Conservation (phyloP, 2,329 filamentous ascomycete species). For the Aspergillus fijiensis region DNA sequence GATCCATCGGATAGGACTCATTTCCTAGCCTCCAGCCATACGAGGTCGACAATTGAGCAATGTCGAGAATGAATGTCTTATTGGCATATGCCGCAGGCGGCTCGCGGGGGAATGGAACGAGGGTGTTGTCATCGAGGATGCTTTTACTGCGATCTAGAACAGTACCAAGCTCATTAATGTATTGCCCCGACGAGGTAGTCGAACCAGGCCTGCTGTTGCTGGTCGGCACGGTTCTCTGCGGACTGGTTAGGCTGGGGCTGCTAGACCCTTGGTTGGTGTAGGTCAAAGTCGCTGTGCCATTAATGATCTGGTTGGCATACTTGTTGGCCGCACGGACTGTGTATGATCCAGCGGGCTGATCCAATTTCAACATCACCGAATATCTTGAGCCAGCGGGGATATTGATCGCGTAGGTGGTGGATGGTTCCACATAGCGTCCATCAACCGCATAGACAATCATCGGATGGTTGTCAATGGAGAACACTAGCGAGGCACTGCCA, state of each 20-base stretch:
- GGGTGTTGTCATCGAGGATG: constrained; percentile 45
- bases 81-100: constrained; percentile 45
- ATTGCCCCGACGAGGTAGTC: constrained; percentile 36
- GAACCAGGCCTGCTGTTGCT: constrained; percentile 36
- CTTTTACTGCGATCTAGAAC: constrained; percentile 37
- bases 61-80: constrained; percentile 42
- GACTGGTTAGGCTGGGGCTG: neutral
- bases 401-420: constrained; percentile 33
- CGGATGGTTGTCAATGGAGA: constrained; percentile 46
- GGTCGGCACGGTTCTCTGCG: neutral
- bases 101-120: constrained; percentile 50
- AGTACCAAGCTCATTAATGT: constrained; percentile 52
- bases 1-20: constrained; percentile 27
- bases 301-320: constrained; percentile 54
- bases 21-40: constrained; percentile 35
- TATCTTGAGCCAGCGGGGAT: constrained; percentile 43
- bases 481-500: constrained; percentile 51
- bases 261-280: constrained; percentile 27
- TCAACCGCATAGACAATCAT: constrained; percentile 48
- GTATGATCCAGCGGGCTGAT: constrained; percentile 40
- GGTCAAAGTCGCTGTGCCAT: constrained; percentile 50
- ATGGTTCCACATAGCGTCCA: constrained; percentile 45
- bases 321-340: constrained; percentile 51
- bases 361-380: constrained; percentile 44
- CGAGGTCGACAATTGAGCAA: constrained; percentile 29